Evolutionary conservation across 1,284 basidiomycete species (phyloP), one percentile per base, ranked within the genome.

Genomic region (Tylopilus sp.): DNA sequence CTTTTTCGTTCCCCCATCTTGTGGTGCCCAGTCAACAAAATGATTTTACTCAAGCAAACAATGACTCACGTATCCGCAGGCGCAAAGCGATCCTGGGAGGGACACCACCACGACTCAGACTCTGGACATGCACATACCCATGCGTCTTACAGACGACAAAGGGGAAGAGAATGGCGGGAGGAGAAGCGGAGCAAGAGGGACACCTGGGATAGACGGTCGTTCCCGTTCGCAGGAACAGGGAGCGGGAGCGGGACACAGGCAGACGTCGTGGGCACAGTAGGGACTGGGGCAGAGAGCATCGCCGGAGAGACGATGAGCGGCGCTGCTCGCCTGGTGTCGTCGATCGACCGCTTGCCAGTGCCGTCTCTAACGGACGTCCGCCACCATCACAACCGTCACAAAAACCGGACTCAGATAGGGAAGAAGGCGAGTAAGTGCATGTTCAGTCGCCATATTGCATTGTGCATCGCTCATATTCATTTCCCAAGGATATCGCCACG

Each of bases 11-110:
- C 41, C 81, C 8, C 7, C 80, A 91, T 92, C 91, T 90, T 93
- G 91, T 90, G 91, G 90, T 91, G 87, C 86, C 84, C 86, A 84
- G 89, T 91, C 90, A 91, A 84, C 84, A 84, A 81, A 85, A 85
- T 88, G 80, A 78, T 77, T 74, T 68, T 24, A 69, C 75, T 65
- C 56, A 75, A 81, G 77, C 81, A 83, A 83, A 70, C 55, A 58
- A 92, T 92, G 90, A 89, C 91, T 93, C 91, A 93, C 86, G 82
- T 89, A 78, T 83, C 89, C 84, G 87, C 93, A 94, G 93, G 92
- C 85, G 83, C 85, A 80, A 93, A 94, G 89, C 90, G 91, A 80
- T 82, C 88, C 70, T 88, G 88, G 87, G 90, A 93, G 75, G 88
- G 86, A 72, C 81, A 84, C 73, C 81, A 84, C 74, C 80, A n/a